phyloP scores from a whole-genome alignment of 129 eudicot species.

The Pittosporum tobira region DNA sequence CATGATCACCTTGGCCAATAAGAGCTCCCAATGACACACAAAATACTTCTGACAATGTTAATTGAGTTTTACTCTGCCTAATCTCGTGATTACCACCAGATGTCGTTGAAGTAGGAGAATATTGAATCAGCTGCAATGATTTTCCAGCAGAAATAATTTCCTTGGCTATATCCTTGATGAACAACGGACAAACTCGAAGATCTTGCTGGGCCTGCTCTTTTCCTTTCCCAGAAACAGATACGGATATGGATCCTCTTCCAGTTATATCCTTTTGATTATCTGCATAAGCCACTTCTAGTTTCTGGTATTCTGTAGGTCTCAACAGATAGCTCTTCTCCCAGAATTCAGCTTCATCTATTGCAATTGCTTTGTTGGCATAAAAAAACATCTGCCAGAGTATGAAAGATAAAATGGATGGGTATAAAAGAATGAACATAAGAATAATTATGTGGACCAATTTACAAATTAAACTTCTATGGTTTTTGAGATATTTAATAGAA shows the following conservation, averaged over 20 bases:
- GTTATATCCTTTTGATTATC: conserved; percentile 23
- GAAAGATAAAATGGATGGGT: not conserved
- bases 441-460: not conserved
- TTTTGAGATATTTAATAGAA: not conserved
- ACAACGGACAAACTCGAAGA: conserved; percentile 63
- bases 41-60: conserved; percentile 83
- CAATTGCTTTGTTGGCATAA: conserved; percentile 59
- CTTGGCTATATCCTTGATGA: conserved; percentile 68
- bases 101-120: conserved; percentile 46
- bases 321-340: conserved; percentile 90
- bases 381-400: conserved; percentile 66
- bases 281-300: conserved; percentile 20
- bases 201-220: conserved; percentile 36
- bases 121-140: conserved; percentile 77
- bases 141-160: conserved; percentile 88
- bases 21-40: conserved; percentile 79
- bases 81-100: conserved; percentile 21
- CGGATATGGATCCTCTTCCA: conserved; percentile 24
- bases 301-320: conserved; percentile 36
- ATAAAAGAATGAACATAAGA: not conserved
- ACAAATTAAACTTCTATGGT: not conserved
- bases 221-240: conserved; percentile 21
- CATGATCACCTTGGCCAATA: conserved; percentile 79
- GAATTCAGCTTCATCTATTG: conserved; percentile 75
- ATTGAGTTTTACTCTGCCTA: conserved; percentile 29